phyloP scores from a whole-genome alignment of 2,329 filamentous ascomycete genomes.

The Talaromyces funiculosus region DNA sequence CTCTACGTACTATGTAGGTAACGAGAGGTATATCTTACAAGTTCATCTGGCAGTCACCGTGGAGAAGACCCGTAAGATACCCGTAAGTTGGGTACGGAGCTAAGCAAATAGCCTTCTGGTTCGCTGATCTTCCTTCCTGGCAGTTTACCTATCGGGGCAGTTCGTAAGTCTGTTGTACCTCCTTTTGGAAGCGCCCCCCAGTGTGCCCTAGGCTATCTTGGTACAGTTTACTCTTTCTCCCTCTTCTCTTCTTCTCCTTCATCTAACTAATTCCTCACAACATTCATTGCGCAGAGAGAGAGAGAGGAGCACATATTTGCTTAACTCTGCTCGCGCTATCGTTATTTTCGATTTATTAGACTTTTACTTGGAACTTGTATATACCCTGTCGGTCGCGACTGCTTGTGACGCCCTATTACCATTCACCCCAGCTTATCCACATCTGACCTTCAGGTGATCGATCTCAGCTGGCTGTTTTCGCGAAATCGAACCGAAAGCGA shows the following conservation, averaged over 20 bases:
- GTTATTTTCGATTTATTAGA: neutral
- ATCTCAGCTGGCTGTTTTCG: constrained; percentile 12
- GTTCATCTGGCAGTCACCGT: too few relatives aligned
- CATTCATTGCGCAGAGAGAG: too few relatives aligned
- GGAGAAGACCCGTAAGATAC: constrained; percentile 1
- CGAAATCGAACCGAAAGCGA: neutral
- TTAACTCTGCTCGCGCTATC: neutral
- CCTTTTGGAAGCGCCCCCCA: neutral
- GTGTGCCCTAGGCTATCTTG: neutral
- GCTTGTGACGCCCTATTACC: neutral
- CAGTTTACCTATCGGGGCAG: too few relatives aligned
- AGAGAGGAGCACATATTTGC: neutral
- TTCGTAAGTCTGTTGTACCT: neutral
- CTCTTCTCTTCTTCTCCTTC: neutral
- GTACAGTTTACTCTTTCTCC: neutral
- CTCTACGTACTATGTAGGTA: neutral
- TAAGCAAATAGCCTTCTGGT: neutral
- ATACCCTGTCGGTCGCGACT: neutral
- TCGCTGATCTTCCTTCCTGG: constrained; percentile 5
- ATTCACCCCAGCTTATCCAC: neutral
- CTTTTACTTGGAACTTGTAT: neutral
- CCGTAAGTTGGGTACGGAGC: neutral
- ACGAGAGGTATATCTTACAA: neutral
- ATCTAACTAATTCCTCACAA: neutral
- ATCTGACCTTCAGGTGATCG: neutral